Evolutionary conservation across 2,329 filamentous ascomycete species (phyloP), one percentile per base, ranked within the genome.

Genomic region (Westerdykella sp.): DNA sequence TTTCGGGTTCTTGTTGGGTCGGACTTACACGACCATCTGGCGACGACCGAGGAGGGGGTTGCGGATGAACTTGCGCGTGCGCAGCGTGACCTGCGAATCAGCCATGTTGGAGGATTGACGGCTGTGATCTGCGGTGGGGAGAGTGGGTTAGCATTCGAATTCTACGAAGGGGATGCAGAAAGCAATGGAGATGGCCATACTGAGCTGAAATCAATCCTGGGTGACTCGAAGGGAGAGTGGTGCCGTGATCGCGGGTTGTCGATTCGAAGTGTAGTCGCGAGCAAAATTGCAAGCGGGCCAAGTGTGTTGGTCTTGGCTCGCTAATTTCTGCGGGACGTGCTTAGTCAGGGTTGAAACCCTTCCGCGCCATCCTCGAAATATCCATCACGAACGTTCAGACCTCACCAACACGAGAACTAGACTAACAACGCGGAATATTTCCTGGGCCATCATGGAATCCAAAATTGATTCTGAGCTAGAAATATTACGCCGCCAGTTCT

Each of bases 31-130:
- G 77, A 96, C 91, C 88, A 97, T 95, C 85, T 97, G 91, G 83
- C 95, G 95, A 75, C 91, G 87, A 73, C 85, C 88, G 72, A 98
- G 85, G 71, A 98, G 88, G 74, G 93, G 87, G 84, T 98, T 98
- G 80, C 90, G 88, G 79, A 97, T 94, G 87, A 98, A 98, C 82
- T 97, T 97, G 87, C 93, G 91, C 77, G 93, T 98, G 80, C 93
- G 73, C 69, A 76, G 63, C 56, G 73, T 76, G 57, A 76, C 72
- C 66, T 74, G 73, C 56, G 70, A 69, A 77, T 90, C 86, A 77
- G 90, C 86, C 91, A 96, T 95, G 74, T 76, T 94, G 66, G 49
- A 49, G 54, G 55, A 50, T 55, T 56, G 55, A 39, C 43, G 23
- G 47, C 50, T 52, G 45, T 57, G 53, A 64, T 55, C 63, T 65